These are phyloP conservation scores for Heliocybe sulcata DNA, from an alignment of 1,284 basidiomycete genomes.

Conservation along the genomic window DNA sequence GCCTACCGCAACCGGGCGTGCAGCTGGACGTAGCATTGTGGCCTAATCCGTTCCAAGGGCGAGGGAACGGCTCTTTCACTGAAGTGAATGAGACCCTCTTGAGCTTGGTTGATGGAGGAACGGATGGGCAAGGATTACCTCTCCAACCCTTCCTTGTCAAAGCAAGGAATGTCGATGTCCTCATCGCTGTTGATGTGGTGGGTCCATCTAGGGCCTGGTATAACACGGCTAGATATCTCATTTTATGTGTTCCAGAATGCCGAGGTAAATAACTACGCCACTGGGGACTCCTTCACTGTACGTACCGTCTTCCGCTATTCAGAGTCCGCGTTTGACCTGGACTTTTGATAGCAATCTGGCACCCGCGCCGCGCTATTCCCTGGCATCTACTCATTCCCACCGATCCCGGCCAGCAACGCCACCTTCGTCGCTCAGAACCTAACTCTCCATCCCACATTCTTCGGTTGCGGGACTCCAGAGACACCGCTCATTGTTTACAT, in stretches of 20 bases:
- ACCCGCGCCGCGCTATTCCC: neutral
- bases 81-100: conserved; percentile 45
- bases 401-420: conserved; percentile 41
- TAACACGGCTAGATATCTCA: neutral
- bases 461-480: conserved; percentile 54
- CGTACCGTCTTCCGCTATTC: conserved; percentile 51
- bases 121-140: conserved; percentile 59
- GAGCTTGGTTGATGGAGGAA: conserved; percentile 46
- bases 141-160: conserved; percentile 58
- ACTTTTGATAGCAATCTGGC: conserved; percentile 15
- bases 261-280: conserved; percentile 23
- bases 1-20: conserved; percentile 7
- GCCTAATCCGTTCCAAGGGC: conserved; percentile 39
- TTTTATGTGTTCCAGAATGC: neutral
- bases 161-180: conserved; percentile 53
- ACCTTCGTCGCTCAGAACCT: conserved; percentile 59
- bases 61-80: conserved; percentile 30
- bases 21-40: neutral
- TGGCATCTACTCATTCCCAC: conserved; percentile 42
- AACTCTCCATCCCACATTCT: conserved; percentile 70
- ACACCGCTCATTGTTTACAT: conserved; percentile 55
- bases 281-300: conserved; percentile 41
- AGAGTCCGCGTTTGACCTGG: conserved; percentile 36
- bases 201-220: neutral
- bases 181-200: conserved; percentile 55